These are phyloP conservation scores for Aspergillus alliaceus DNA, from an alignment of 2,329 filamentous ascomycete species.

Conservation along the genomic window DNA sequence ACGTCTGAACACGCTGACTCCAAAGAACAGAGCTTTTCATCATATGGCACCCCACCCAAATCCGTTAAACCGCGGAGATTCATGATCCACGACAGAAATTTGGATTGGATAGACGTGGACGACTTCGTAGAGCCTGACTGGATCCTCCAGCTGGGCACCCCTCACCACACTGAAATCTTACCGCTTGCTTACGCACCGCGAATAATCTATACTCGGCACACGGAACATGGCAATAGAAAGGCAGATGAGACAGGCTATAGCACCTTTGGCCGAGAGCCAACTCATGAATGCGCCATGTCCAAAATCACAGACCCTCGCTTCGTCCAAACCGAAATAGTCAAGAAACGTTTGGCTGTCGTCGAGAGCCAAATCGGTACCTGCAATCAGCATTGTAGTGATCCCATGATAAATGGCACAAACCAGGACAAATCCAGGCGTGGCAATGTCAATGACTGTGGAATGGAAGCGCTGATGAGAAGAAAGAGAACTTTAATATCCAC, in stretches of 20 bases:
- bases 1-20: too few species aligned
- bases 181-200: conserved; percentile 91
- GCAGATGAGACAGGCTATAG: conserved; percentile 75
- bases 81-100: conserved; percentile 90
- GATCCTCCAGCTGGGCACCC: conserved; percentile 85
- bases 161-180: conserved; percentile 90
- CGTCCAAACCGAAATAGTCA: conserved; percentile 83
- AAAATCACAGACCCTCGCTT: conserved; percentile 82
- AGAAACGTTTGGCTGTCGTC: conserved; percentile 79
- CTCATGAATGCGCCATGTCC: conserved; percentile 94
- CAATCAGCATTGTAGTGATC: too few species aligned
- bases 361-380: too few species aligned
- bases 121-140: conserved; percentile 98
- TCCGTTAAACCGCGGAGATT: conserved; percentile 75
- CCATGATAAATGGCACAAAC: conserved; percentile 71
- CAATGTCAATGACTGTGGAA: too few species aligned
- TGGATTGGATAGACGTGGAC: conserved; percentile 98
- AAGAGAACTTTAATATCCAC: too few species aligned
- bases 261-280: conserved; percentile 88
- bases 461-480: too few species aligned
- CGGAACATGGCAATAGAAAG: conserved; percentile 78
- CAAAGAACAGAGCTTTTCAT: conserved; percentile 56
- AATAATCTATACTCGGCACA: conserved; percentile 96
- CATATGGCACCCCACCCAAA: conserved; percentile 52
- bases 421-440: too few species aligned